Evolutionary conservation across 2,329 filamentous ascomycete genomes (phyloP).

Genomic region (Pseudogymnoascus destructans): DNA sequence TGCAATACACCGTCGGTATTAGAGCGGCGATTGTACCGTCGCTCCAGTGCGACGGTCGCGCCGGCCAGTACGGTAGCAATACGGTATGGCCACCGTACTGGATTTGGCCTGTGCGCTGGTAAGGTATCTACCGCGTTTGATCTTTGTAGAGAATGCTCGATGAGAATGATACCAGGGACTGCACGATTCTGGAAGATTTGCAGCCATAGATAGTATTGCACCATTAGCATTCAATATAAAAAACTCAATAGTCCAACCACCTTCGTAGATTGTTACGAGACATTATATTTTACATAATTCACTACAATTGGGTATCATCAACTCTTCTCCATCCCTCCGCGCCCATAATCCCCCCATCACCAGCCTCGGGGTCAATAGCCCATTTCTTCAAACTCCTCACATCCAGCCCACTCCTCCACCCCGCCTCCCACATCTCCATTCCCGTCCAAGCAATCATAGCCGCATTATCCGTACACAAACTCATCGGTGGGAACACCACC

Average conservation of each 20-base stretch:
- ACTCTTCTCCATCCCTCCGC: constrained; percentile 35
- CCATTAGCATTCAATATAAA: too few relatives aligned
- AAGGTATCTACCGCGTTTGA: too few relatives aligned
- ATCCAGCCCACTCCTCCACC: constrained; percentile 51
- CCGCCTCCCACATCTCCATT: constrained; percentile 78
- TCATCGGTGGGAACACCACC: constrained; percentile 60
- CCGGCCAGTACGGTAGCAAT: too few relatives aligned
- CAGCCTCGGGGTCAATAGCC: constrained; percentile 51
- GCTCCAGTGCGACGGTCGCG: too few relatives aligned
- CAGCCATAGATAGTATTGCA: too few relatives aligned
- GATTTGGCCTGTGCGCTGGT: too few relatives aligned
- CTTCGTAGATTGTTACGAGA: background rate
- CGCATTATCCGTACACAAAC: constrained; percentile 85
- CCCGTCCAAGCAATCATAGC: constrained; percentile 96
- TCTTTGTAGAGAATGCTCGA: background rate
- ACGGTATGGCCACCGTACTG: too few relatives aligned
- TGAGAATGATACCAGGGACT: background rate
- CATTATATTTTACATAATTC: constrained; percentile 8
- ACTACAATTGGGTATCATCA: constrained; percentile 10
- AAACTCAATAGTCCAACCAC: background rate
- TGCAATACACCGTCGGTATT: too few relatives aligned
- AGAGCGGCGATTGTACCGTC: too few relatives aligned
- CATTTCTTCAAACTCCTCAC: constrained; percentile 54
- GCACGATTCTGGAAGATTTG: background rate
- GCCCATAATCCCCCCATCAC: constrained; percentile 56